These are phyloP conservation scores for Globisporangium spiculum DNA, from an alignment of 352 stramenopile genomes.

Conservation along the genomic window DNA sequence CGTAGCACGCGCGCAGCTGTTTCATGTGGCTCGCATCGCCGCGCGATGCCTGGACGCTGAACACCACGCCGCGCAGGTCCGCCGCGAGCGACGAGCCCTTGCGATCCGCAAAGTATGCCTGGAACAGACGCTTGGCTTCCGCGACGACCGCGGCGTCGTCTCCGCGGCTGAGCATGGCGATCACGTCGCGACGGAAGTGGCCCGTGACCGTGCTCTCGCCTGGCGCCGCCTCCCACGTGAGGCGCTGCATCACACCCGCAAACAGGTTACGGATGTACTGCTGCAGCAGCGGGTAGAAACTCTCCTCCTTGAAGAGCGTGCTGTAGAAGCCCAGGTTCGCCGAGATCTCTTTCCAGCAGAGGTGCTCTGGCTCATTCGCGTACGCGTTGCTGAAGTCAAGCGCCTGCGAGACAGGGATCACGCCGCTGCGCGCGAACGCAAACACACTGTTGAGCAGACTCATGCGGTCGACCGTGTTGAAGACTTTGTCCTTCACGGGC, in stretches of 20 bases:
- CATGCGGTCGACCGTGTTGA: slow-evolving; percentile 89
- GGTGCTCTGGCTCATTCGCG: slow-evolving; percentile 51
- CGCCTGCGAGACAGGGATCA: slow-evolving; percentile 47
- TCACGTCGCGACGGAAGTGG: slow-evolving; percentile 71
- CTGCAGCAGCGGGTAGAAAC: slow-evolving; percentile 60
- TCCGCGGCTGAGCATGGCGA: slow-evolving; percentile 62
- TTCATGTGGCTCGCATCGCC: slow-evolving; percentile 41
- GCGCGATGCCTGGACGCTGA: slow-evolving; percentile 48
- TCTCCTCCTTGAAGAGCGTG: slow-evolving; percentile 55
- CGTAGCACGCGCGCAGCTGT: slow-evolving; percentile 56
- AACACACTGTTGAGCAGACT: slow-evolving; percentile 94
- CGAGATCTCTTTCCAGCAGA: slow-evolving; percentile 82
- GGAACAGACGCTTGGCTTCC: slow-evolving; percentile 54
- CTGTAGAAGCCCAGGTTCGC: slow-evolving; percentile 59
- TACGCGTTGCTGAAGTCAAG: slow-evolving; percentile 72
- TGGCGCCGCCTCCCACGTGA: slow-evolving; percentile 43
- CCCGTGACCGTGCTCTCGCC: slow-evolving; percentile 46
- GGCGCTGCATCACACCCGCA: slow-evolving; percentile 40
- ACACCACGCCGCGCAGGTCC: slow-evolving; percentile 64
- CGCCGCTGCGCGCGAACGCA: slow-evolving; percentile 79
- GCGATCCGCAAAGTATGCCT: slow-evolving; percentile 50
- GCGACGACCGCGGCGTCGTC: slow-evolving; percentile 49
- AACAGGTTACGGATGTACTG: slow-evolving; percentile 65
- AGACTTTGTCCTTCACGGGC: slow-evolving; percentile 44
- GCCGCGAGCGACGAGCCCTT: slow-evolving; percentile 41